Base-by-base conservation (phyloP, 2,329 filamentous ascomycete genomes). In the Daldinia eschscholtzii region DNA sequence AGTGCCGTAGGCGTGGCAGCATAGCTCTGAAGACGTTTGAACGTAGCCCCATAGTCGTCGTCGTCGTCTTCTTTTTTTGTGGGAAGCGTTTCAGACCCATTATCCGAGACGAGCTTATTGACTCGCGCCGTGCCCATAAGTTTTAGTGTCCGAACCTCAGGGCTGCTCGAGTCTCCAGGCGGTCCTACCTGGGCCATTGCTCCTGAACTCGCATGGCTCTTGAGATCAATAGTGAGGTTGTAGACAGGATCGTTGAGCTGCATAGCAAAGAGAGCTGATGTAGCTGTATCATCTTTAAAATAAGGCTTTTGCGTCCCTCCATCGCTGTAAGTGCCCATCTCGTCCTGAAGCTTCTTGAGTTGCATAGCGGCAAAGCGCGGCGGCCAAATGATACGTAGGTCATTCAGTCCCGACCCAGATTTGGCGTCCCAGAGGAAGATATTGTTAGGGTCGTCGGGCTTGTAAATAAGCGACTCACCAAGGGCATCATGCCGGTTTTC, bases 181-280 rank as follows among this genome's bases (percentile, higher is more conserved):
- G 44, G 23, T 15, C 44, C 44, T 48, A 48, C 23, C 26, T 48
- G 44, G 23, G 44, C 23, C 13, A 28, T 7, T 2, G 15, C n/a
- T 9, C 15, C 26, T 2, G 26, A 13, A 44, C 4, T 39, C 13
- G 20, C 4, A 39, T 56, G 39, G 18, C 26, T 48, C 15, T 59
- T 6, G 26, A 59, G 61, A 23, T 64, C 41, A n/a, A 64, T 55
- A 9, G 33, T 48, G 10, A 64, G 48, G 13, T 55, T 41, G 7
- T 64, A 64, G 13, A 64, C 35, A 1, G 61, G 61, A 33, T 64
- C 55, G 9, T 46, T 64, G 13, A 64, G 28, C 48, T 64, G 61
- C 56, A 64, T 64, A 18, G 55, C 61, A n/a, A 64, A 41, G 3
- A 64, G 53, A 7, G 61, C 56, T n/a, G 61, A 58, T 33, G 55